These are phyloP conservation scores for Chlamydomonas incerta DNA, from an alignment of 139 green algal species.

Conservation along the genomic window DNA sequence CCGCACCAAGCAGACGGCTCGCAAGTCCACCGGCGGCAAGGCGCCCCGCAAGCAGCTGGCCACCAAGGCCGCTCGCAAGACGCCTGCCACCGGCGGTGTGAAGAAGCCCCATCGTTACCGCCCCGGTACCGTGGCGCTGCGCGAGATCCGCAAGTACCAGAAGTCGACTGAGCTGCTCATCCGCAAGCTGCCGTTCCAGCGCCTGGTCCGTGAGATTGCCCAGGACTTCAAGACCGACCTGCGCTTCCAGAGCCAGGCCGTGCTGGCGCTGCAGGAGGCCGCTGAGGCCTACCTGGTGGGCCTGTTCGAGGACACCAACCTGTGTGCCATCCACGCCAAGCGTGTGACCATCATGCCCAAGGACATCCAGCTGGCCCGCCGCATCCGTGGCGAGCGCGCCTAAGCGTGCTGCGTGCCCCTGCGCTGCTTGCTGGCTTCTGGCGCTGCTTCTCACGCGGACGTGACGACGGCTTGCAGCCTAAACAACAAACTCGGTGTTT, in stretches of 20 bases:
- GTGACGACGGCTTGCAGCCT: no score
- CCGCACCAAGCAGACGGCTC: conserved; percentile 97
- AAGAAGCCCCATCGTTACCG: conserved; percentile 95
- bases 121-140: conserved; percentile 89
- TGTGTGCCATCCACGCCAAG: conserved; percentile 96
- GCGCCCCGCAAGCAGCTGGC: conserved; percentile 82
- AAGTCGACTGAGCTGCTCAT: conserved; percentile 96
- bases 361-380: conserved; percentile 70
- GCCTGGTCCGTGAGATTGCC: conserved; percentile 96
- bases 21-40: conserved; percentile 94
- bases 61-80: conserved; percentile 61
- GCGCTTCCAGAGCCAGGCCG: conserved; percentile 93
- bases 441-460: no score
- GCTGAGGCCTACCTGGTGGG: conserved; percentile 97
- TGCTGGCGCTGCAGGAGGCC: conserved; percentile 96
- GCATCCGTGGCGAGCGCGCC: conserved; percentile 65
- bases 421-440: no score
- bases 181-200: conserved; percentile 96
- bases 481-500: no score
- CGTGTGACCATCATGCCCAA: conserved; percentile 77
- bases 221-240: conserved; percentile 98
- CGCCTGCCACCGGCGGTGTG: conserved; percentile 86
- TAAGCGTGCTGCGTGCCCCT: conserved; percentile 21
- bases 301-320: conserved; percentile 96
- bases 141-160: conserved; percentile 96